Evolutionary conservation across 2,329 filamentous ascomycete species (phyloP).

Genomic region (Ampelomyces quisqualis): DNA sequence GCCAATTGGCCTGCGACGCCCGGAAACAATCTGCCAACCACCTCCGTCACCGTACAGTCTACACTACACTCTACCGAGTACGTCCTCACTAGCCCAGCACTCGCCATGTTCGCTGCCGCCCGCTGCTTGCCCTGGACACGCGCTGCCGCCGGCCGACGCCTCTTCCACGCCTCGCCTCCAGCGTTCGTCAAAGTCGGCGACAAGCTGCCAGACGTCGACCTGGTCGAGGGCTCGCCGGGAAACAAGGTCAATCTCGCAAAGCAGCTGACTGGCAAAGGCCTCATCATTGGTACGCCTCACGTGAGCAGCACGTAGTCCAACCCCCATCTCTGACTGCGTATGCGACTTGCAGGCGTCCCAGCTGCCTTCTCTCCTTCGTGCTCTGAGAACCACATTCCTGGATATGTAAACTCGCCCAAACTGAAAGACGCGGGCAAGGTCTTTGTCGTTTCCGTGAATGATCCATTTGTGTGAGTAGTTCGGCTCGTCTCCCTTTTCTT

Average conservation of each 20-base stretch:
- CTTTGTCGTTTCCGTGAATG: slow-evolving; percentile 90
- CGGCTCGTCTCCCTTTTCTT: background rate
- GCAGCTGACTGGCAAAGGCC: slow-evolving; percentile 71
- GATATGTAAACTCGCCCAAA: slow-evolving; percentile 77
- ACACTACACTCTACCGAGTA: slow-evolving; percentile 5
- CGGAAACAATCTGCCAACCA: slow-evolving; percentile 3
- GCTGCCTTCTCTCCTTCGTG: slow-evolving; percentile 59
- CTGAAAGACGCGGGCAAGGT: slow-evolving; percentile 79
- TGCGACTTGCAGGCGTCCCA: slow-evolving; percentile 33
- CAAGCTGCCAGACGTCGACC: slow-evolving; percentile 71
- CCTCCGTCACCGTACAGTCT: slow-evolving; percentile 7
- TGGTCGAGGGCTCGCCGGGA: slow-evolving; percentile 81
- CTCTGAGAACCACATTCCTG: slow-evolving; percentile 74
- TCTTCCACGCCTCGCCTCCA: slow-evolving; percentile 66
- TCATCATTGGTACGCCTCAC: slow-evolving; percentile 62
- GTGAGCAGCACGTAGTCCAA: slow-evolving; percentile 4
- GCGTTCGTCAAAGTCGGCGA: slow-evolving; percentile 75
- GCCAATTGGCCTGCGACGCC: slow-evolving; percentile 1
- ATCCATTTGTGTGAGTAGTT: slow-evolving; percentile 79
- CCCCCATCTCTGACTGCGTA: slow-evolving; percentile 9
- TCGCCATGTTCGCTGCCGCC: slow-evolving; percentile 31
- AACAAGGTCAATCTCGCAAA: slow-evolving; percentile 86
- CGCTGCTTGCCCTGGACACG: slow-evolving; percentile 29
- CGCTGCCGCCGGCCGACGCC: slow-evolving; percentile 23
- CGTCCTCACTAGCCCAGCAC: slow-evolving; percentile 8